These are phyloP conservation scores for Starmera stellimalicola DNA, from an alignment of 1,139 yeast genomes.

Conservation along the genomic window DNA sequence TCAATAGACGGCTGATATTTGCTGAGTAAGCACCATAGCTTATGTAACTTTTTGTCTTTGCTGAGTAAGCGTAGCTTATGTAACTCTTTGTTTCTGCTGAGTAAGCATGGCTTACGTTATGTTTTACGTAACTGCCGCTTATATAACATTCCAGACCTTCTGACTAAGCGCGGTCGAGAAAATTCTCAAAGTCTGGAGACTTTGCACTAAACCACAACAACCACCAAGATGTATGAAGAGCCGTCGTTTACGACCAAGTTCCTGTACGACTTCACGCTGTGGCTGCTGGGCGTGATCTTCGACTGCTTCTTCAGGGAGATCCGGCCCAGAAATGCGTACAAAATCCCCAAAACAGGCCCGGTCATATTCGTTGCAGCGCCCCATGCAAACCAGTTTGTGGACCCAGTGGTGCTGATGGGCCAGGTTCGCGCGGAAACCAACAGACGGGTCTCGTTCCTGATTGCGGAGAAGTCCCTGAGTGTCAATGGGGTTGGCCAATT, in stretches of 20 bases:
- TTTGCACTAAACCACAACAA: too few relatives aligned
- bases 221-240: constrained; percentile 1
- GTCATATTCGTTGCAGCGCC: constrained; percentile 96
- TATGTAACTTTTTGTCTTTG: too few relatives aligned
- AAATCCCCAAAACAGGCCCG: constrained; percentile 78
- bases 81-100: too few relatives aligned
- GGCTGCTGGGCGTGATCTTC: constrained; percentile 36
- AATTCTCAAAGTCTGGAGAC: too few relatives aligned
- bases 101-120: too few relatives aligned
- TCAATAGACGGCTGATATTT: too few relatives aligned
- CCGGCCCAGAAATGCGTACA: constrained; percentile 82
- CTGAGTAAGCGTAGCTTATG: too few relatives aligned
- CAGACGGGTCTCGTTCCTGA: constrained; percentile 73
- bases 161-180: too few relatives aligned
- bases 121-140: too few relatives aligned
- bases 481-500: constrained; percentile 63
- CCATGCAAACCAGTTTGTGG: constrained; percentile 94
- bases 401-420: constrained; percentile 77
- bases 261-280: constrained; percentile 39
- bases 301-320: constrained; percentile 78
- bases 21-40: too few relatives aligned
- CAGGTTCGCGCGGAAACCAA: constrained; percentile 66
- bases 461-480: constrained; percentile 75
- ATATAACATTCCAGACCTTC: too few relatives aligned
- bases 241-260: constrained; percentile 19